phyloP scores from a whole-genome alignment of 768 basidiomycete genomes.

The Tulasnella sp. region DNA sequence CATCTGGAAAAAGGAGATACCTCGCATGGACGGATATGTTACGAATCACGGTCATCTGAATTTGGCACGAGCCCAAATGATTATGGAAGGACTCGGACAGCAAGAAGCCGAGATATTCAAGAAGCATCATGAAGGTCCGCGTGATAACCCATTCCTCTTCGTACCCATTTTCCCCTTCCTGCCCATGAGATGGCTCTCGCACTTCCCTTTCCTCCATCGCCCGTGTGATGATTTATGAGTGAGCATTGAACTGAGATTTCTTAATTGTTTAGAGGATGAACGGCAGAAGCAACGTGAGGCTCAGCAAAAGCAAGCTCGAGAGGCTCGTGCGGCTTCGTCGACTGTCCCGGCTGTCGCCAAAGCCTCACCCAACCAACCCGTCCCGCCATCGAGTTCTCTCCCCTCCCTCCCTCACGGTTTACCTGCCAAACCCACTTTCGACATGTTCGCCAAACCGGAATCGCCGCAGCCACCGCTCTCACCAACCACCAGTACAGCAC shows the following conservation, averaged over 20 bases:
- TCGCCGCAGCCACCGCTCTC: not conserved
- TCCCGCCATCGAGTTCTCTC: conserved; percentile 35
- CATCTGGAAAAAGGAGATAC: conserved; percentile 92
- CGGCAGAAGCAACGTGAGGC: conserved; percentile 90
- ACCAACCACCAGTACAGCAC: conserved; percentile 3
- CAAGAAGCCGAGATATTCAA: conserved; percentile 95
- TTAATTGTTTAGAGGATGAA: conserved; percentile 68
- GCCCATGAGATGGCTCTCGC: not conserved
- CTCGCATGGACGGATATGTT: conserved; percentile 95
- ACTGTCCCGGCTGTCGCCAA: conserved; percentile 48
- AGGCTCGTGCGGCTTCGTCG: conserved; percentile 10
- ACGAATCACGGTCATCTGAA: conserved; percentile 90
- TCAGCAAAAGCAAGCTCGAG: conserved; percentile 64
- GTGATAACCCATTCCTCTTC: conserved; percentile 29
- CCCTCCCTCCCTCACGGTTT: conserved; percentile 52
- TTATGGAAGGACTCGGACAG: conserved; percentile 90
- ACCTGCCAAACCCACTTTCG: conserved; percentile 59
- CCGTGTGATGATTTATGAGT: not conserved
- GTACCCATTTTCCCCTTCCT: conserved; percentile 22
- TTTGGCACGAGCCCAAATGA: conserved; percentile 81
- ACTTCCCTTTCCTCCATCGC: not conserved
- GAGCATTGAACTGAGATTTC: conserved; percentile 14
- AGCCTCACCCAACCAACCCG: conserved; percentile 32
- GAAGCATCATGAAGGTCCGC: conserved; percentile 84
- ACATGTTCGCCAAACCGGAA: conserved; percentile 57